These are phyloP conservation scores for Ophiocordyceps polyrhachis-furcata DNA, from an alignment of 2,329 filamentous ascomycete genomes.

Conservation along the genomic window DNA sequence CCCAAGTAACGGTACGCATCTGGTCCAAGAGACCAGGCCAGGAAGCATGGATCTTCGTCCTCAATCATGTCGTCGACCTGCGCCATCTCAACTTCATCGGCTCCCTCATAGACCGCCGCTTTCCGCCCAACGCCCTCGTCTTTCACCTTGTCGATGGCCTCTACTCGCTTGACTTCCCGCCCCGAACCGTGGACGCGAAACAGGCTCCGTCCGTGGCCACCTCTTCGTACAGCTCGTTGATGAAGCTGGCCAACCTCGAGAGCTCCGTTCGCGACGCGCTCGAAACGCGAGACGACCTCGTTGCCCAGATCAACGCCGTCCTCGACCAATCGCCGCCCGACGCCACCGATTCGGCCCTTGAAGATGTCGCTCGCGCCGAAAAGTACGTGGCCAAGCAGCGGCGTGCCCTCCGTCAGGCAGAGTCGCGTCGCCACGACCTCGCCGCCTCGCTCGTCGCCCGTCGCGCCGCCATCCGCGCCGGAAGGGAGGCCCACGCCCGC, in stretches of 20 bases:
- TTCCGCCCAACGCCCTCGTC: slow-evolving; percentile 66
- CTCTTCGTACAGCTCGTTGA: slow-evolving; percentile 72
- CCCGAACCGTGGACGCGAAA: slow-evolving; percentile 29
- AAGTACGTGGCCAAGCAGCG: slow-evolving; percentile 43
- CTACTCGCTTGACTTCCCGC: slow-evolving; percentile 59
- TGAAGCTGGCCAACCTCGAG: slow-evolving; percentile 75
- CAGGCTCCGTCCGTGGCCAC: slow-evolving; percentile 35
- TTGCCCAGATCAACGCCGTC: slow-evolving; percentile 55
- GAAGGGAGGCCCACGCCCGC: slow-evolving; percentile 38
- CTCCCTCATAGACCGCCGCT: slow-evolving; percentile 46
- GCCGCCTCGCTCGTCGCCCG: slow-evolving; percentile 45
- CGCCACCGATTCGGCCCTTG: slow-evolving; percentile 27
- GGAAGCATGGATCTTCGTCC: slow-evolving; percentile 38
- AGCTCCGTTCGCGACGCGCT: slow-evolving; percentile 83
- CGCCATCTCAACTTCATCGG: slow-evolving; percentile 63
- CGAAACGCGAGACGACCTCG: slow-evolving; percentile 53
- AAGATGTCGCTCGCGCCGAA: slow-evolving; percentile 26
- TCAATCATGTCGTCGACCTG: slow-evolving; percentile 56
- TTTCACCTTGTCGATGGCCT: slow-evolving; percentile 77
- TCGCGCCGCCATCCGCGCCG: slow-evolving; percentile 46
- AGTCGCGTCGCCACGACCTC: slow-evolving; percentile 48
- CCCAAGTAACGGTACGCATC: slow-evolving; percentile 47
- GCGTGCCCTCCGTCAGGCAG: slow-evolving; percentile 43
- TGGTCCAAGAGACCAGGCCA: slow-evolving; percentile 46
- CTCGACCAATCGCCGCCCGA: slow-evolving; percentile 23